Conservation (phyloP, 805 yeast genomes). For the Spathaspora gorwiae region DNA sequence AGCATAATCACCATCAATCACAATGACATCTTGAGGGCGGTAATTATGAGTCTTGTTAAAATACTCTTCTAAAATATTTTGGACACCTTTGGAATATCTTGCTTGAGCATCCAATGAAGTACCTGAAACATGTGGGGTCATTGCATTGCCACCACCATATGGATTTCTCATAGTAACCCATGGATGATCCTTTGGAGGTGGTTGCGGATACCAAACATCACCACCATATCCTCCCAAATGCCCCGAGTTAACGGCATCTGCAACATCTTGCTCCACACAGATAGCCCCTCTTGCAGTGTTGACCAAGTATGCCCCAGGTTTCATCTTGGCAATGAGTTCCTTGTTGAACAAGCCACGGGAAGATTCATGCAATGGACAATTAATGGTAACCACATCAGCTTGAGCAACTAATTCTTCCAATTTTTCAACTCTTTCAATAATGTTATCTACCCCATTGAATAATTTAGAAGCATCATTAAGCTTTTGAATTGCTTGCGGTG, state of each 20-base stretch:
- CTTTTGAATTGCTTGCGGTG: slow-evolving; percentile 44
- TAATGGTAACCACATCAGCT: slow-evolving; percentile 72
- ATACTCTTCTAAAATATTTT: slow-evolving; percentile 59
- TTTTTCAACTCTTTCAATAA: slow-evolving; percentile 54
- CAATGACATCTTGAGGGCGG: slow-evolving; percentile 72
- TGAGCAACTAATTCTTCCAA: slow-evolving; percentile 62
- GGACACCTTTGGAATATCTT: slow-evolving; percentile 67
- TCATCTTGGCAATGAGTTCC: slow-evolving; percentile 61
- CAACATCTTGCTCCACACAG: slow-evolving; percentile 67
- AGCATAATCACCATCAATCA: slow-evolving; percentile 65
- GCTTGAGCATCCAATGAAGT: slow-evolving; percentile 77
- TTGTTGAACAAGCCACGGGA: slow-evolving; percentile 66
- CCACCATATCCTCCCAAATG: slow-evolving; percentile 78
- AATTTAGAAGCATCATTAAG: slow-evolving; percentile 33
- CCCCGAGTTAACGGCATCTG: slow-evolving; percentile 66
- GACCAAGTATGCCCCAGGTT: slow-evolving; percentile 67
- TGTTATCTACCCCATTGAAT: slow-evolving; percentile 47
- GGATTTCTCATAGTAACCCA: slow-evolving; percentile 69
- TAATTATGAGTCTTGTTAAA: slow-evolving; percentile 61
- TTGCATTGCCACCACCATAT: slow-evolving; percentile 71
- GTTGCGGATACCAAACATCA: slow-evolving; percentile 84
- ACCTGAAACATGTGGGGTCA: slow-evolving; percentile 82
- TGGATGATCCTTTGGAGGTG: slow-evolving; percentile 72
- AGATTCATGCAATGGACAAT: slow-evolving; percentile 71
- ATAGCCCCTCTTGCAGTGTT: slow-evolving; percentile 85